phyloP scores from a whole-genome alignment of 441 rosid genomes.

The Gossypium trilobum region DNA sequence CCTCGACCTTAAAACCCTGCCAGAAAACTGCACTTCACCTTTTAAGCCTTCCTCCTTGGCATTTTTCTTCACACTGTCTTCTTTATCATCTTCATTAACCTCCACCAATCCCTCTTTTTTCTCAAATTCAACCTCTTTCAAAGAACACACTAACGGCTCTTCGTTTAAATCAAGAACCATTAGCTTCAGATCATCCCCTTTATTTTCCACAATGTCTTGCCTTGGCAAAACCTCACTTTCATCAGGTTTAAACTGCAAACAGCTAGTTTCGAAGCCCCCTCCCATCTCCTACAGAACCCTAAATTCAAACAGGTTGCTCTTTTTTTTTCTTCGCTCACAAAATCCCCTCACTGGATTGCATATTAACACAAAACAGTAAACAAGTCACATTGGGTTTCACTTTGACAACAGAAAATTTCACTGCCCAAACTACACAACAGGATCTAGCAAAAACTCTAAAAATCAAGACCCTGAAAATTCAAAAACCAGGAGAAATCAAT shows the following conservation, averaged over 20 bases:
- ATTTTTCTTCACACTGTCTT: constrained; percentile 22
- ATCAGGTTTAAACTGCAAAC: constrained; percentile 22
- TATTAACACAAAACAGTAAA: background rate
- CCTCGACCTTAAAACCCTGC: constrained; percentile 50
- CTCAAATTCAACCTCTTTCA: constrained; percentile 13
- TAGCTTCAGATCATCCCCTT: constrained; percentile 15
- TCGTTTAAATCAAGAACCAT: constrained; percentile 20
- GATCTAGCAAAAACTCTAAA: constrained; percentile 13
- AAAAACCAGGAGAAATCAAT: background rate
- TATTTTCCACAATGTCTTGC: constrained; percentile 9
- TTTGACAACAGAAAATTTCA: background rate
- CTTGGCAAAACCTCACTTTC: constrained; percentile 17
- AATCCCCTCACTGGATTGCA: background rate
- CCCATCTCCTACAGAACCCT: constrained; percentile 33
- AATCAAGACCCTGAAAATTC: constrained; percentile 1
- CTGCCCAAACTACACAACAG: background rate
- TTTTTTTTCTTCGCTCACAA: background rate
- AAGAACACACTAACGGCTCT: constrained; percentile 12
- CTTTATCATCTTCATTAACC: constrained; percentile 17
- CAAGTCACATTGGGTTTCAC: constrained; percentile 5
- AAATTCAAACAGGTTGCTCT: background rate
- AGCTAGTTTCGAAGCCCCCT: constrained; percentile 35
- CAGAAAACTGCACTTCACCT: constrained; percentile 20
- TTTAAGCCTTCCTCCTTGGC: constrained; percentile 15
- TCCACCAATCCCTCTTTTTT: constrained; percentile 20